Base-by-base conservation (phyloP, 2,329 filamentous ascomycete species). In the Penicillium janthinellum region DNA sequence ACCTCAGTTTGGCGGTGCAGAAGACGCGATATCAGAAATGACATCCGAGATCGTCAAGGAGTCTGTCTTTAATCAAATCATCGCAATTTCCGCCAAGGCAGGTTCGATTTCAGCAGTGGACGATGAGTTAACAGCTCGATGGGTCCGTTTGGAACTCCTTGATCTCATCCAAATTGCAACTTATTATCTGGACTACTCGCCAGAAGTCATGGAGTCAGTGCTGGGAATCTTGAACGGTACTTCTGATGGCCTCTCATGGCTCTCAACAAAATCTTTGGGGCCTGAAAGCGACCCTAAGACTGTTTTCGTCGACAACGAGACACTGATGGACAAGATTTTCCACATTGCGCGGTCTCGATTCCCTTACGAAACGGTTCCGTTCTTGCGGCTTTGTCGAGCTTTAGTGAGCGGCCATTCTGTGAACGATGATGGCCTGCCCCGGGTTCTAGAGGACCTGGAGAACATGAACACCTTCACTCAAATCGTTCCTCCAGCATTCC, bases 341-440 rank as follows among this genome's bases (percentile, higher is more conserved):
- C 80, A 85, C 52, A 85, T 90, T 71, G 87, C 93, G 6, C 83
- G 89, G 45, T 84, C 86, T 61, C 88, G 94, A 57, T 97, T 92
- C 71, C 94, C 94, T 0, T 94, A 91, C 74, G 94, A 97, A 76
- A 88, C 91, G 49, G 76, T 88, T 2, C 92, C 93, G 0, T 91
- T 96, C 68, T 77, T 96, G 61, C 86, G 84, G 55, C 79, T 96
- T 41, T 89, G 87, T 71, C 87, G 87, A 57, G 85, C 84, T 41
- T 77, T 96, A 15, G 84, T 83, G 7, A 76, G 77, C 59, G 79
- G 76, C 22, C 74, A 79, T 38, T 70, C 77, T 34, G 71, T 79
- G 22, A 77, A 77, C 50, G 75, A 78, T 17, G 79, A 81, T 49
- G 78, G 86, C 62, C 62, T 83, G 70, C 75, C 80, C 67, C 66